Evolutionary conservation across 2,329 filamentous ascomycete species (phyloP).

Genomic region (Fusarium euwallaceae): DNA sequence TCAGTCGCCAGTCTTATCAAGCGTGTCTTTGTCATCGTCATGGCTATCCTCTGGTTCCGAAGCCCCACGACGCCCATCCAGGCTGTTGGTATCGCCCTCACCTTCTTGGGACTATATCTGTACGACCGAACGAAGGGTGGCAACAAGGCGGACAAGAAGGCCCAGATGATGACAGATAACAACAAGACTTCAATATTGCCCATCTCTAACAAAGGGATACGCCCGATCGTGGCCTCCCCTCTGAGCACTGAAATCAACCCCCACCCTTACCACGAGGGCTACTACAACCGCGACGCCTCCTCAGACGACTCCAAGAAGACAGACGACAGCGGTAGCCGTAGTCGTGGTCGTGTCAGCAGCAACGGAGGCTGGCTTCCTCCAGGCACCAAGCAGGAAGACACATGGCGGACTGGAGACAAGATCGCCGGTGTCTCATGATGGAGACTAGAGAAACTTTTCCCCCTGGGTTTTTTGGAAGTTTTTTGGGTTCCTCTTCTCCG

Average conservation of each 20-base stretch:
- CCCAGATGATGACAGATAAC: conserved; percentile 70
- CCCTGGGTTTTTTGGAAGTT: neutral
- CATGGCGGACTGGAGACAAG: conserved; percentile 70
- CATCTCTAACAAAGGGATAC: conserved; percentile 61
- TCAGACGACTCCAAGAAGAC: conserved; percentile 68
- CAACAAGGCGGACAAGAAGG: conserved; percentile 87
- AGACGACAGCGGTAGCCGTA: conserved; percentile 61
- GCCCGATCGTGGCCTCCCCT: conserved; percentile 40
- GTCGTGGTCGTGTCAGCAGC: conserved; percentile 57
- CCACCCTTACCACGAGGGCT: conserved; percentile 62
- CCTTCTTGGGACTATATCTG: conserved; percentile 91
- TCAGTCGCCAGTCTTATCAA: conserved; percentile 97
- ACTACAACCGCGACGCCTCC: conserved; percentile 53
- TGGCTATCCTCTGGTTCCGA: conserved; percentile 96
- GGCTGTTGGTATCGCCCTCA: conserved; percentile 86
- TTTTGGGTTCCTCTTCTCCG: conserved; percentile 6
- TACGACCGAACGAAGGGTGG: conserved; percentile 94
- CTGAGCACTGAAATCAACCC: conserved; percentile 45
- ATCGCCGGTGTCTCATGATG: conserved; percentile 42
- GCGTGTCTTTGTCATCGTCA: conserved; percentile 94
- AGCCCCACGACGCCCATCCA: conserved; percentile 88
- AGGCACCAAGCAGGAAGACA: conserved; percentile 88
- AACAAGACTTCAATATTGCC: conserved; percentile 71
- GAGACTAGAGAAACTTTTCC: conserved; percentile 8
- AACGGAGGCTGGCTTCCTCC: conserved; percentile 75